phyloP scores from a whole-genome alignment of 176 grass and related monocot genomes.

The Thalia dealbata region DNA sequence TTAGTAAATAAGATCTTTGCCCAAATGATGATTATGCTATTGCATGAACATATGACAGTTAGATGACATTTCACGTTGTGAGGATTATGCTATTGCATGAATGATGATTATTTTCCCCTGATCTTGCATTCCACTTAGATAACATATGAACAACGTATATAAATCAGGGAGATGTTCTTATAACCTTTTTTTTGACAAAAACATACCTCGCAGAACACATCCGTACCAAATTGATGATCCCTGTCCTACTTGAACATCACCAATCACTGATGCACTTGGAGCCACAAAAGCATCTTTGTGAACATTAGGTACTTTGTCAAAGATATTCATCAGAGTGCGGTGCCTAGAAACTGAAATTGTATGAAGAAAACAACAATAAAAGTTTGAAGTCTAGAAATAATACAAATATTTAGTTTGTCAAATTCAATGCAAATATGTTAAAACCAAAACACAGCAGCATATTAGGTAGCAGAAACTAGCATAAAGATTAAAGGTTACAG shows the following conservation, averaged over 20 bases:
- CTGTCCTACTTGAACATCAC: slow-evolving; percentile 78
- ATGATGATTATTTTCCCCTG: too few species aligned
- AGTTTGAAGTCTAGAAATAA: neutral
- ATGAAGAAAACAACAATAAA: neutral
- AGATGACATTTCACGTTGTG: too few species aligned
- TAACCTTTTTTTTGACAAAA: slow-evolving; percentile 4
- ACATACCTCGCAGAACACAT: slow-evolving; percentile 85
- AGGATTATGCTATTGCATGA: too few species aligned
- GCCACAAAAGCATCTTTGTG: slow-evolving; percentile 88
- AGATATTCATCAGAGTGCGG: slow-evolving; percentile 78
- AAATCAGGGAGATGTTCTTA: too few species aligned
- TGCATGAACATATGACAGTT: too few species aligned
- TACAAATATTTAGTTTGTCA: neutral
- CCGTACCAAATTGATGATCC: slow-evolving; percentile 96
- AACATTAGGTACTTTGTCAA: slow-evolving; percentile 66
- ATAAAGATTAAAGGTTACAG: neutral
- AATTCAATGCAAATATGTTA: neutral
- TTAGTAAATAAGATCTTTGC: too few species aligned
- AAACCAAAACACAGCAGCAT: neutral
- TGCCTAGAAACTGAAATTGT: slow-evolving; percentile 69
- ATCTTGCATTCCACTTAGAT: too few species aligned
- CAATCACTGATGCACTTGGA: slow-evolving; percentile 78
- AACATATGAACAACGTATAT: too few species aligned
- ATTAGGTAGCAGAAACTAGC: neutral
- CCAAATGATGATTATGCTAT: too few species aligned